Base-by-base conservation (phyloP, 192 early-diverging fungal genomes). In the Backusella westeae region DNA sequence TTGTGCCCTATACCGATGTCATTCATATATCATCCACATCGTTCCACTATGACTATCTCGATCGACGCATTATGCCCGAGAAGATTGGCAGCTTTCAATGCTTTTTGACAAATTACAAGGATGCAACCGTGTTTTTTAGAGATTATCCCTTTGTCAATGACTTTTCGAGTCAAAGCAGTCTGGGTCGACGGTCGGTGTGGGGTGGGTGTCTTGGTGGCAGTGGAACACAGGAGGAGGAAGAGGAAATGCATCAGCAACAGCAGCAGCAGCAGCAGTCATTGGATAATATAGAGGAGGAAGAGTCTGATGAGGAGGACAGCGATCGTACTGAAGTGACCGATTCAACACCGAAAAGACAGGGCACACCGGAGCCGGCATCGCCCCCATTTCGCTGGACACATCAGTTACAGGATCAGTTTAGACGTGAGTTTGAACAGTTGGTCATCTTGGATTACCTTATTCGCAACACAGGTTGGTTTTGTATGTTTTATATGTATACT, bases 391-490 rank as follows among this genome's bases (percentile, higher is more conserved):
- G 59, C 34, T 89, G 87, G 88, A 89, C 88, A 1, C 72, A 71
- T 15, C 72, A 71, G 36, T 77, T 89, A 21, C 88, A 84, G 36
- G 65, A 75, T 21, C 90, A 88, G 72, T 91, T 92, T 72, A 79
- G 81, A 53, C 80, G 84, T 42, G 81, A 91, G 68, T 94, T 97
- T 83, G 95, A 96, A 83, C 87, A 91, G 71, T 86, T 96, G 72
- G 89, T 94, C 29, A 86, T 96, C 34, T 82, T 97, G 26, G 96
- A 97, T 74, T 97, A 95, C 83, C 84, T 97, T 68, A 96, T 97
- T 53, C 88, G 96, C 29, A 96, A 97, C 73, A 97, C 95, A 32
- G 95, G 94, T 87, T 15, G 15, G 42, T 4, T 29, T 29, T 29
- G 4, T 4, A 44, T 42, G 67, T 41, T 68, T 41, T 71, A 66